phyloP scores from a whole-genome alignment of 2,329 filamentous ascomycete genomes.

The Dactylellina haptotyla region DNA sequence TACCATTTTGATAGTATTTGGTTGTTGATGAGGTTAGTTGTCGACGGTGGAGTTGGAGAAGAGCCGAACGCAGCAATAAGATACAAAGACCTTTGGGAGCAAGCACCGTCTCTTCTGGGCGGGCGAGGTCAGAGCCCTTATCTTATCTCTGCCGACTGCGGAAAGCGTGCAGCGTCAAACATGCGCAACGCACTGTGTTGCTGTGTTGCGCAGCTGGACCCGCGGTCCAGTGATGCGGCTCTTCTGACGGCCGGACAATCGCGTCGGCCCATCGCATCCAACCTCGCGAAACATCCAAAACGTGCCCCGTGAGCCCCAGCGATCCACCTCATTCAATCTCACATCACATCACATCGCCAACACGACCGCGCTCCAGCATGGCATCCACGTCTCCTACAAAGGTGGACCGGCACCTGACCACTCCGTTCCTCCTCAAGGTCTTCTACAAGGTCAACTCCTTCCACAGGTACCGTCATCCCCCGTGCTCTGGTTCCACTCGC shows the following conservation, averaged over 20 bases:
- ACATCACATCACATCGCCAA: neutral
- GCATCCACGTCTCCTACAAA: constrained; percentile 59
- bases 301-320: neutral
- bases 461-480: constrained; percentile 68
- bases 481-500: constrained; percentile 59
- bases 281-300: neutral
- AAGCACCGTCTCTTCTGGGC: constrained; percentile 4
- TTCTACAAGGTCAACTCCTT: constrained; percentile 81
- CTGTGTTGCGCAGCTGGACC: neutral
- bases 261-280: neutral
- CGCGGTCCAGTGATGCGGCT: constrained; percentile 44
- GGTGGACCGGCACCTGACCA: constrained; percentile 75
- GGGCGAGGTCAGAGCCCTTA: constrained; percentile 50
- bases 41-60: constrained; percentile 33
- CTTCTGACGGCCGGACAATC: neutral
- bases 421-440: constrained; percentile 85
- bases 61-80: constrained; percentile 17
- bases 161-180: constrained; percentile 14
- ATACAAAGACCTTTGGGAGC: constrained; percentile 21
- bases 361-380: constrained; percentile 17
- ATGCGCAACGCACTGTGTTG: constrained; percentile 25
- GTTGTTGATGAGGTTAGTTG: constrained; percentile 53
- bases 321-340: neutral
- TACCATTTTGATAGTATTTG: constrained; percentile 55
- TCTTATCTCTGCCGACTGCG: constrained; percentile 34